Percentiles rank a stretch among this genome's conserved stretches.
These are phyloP conservation scores for Acacia acuminata DNA, from an alignment of 306 rosid species.

Conservation along the genomic window DNA sequence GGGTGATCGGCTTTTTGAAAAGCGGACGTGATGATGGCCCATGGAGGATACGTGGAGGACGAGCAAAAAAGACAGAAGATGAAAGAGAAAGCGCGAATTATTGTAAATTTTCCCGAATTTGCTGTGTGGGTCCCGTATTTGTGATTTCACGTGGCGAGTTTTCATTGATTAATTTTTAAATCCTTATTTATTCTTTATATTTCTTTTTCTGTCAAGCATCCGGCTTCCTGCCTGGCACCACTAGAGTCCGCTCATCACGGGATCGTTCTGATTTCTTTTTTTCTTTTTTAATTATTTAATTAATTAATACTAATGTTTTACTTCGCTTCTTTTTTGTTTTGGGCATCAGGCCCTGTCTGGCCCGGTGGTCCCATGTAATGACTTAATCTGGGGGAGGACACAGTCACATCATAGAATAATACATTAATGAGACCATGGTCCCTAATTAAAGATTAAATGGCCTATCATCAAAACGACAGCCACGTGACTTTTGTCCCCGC, in stretches of 20 bases:
- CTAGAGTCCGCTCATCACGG: constrained; percentile 14
- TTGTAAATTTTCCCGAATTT: neutral
- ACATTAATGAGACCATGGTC: neutral
- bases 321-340: neutral
- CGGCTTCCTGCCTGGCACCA: neutral
- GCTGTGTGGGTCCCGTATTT: constrained; percentile 23
- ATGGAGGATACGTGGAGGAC: neutral
- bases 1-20: neutral
- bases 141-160: neutral
- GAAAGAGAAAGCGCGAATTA: neutral
- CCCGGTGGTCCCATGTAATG: neutral
- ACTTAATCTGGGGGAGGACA: neutral
- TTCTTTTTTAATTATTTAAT: neutral
- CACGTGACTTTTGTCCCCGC: constrained; percentile 1
- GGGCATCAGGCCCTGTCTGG: neutral
- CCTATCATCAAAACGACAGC: neutral
- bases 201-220: neutral
- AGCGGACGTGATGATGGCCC: neutral
- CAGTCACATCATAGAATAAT: neutral
- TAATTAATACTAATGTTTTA: neutral
- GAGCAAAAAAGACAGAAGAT: neutral
- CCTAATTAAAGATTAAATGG: neutral
- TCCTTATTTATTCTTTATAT: neutral
- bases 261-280: neutral
- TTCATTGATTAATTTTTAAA: neutral